phyloP scores from a whole-genome alignment of 1,284 basidiomycete species.

The Cutaneotrichosporon dermatis region DNA sequence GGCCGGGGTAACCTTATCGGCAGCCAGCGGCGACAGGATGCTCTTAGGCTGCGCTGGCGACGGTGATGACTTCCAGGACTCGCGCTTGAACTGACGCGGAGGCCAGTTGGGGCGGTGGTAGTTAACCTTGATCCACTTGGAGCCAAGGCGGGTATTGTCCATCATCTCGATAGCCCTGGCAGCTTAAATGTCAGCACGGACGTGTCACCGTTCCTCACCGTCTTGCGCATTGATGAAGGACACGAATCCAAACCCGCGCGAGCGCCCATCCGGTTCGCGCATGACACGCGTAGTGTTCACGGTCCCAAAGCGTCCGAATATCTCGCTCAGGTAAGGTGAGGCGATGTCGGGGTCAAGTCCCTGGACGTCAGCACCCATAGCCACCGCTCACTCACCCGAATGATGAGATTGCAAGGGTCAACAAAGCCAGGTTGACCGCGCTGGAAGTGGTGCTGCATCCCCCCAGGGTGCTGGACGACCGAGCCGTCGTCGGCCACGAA shows the following conservation, averaged over 20 bases:
- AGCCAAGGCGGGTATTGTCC: slow-evolving; percentile 28
- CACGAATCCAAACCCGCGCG: slow-evolving; percentile 93
- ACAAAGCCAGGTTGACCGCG: slow-evolving; percentile 67
- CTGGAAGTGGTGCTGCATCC: slow-evolving; percentile 56
- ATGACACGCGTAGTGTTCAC: slow-evolving; percentile 90
- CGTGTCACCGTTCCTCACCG: slow-evolving; percentile 53
- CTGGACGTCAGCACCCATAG: slow-evolving; percentile 48
- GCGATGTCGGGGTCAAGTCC: slow-evolving; percentile 79
- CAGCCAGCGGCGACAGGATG: no score
- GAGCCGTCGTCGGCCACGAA: slow-evolving; percentile 34
- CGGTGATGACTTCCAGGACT: neutral
- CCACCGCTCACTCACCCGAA: slow-evolving; percentile 28
- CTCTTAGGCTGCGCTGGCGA: neutral
- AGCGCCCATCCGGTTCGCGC: slow-evolving; percentile 77
- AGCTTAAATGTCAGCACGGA: slow-evolving; percentile 15
- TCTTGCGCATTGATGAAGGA: slow-evolving; percentile 77
- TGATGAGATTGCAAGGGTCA: slow-evolving; percentile 82
- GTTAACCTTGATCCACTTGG: slow-evolving; percentile 25
- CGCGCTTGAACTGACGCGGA: neutral
- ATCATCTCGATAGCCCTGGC: slow-evolving; percentile 27
- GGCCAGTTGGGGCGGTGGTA: slow-evolving; percentile 31
- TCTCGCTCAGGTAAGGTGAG: slow-evolving; percentile 71
- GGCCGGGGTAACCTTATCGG: no score
- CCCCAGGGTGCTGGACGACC: slow-evolving; percentile 66
- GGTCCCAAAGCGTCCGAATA: slow-evolving; percentile 73